Conservation (phyloP, 139 green algal genomes). For the Coelastrella sp. region DNA sequence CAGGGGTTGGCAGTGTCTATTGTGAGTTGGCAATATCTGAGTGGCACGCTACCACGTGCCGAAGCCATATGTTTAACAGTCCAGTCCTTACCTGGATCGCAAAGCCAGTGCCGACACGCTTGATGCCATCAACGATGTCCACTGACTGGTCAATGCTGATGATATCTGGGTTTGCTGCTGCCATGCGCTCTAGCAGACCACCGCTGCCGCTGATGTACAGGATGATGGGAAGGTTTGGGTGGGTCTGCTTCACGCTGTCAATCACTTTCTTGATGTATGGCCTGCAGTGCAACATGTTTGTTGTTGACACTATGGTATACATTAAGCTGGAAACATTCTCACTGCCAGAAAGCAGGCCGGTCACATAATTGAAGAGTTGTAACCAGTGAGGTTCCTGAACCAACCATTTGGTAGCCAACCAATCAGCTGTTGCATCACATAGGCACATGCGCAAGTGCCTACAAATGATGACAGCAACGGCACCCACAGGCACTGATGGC, state of each 20-base stretch:
- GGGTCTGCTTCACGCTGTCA: constrained; percentile 61
- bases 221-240: constrained; percentile 93
- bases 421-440: too few species aligned
- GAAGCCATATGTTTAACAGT: neutral
- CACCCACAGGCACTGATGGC: too few species aligned
- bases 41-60: neutral
- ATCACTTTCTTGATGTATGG: constrained; percentile 54
- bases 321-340: too few species aligned
- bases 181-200: constrained; percentile 96
- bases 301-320: too few species aligned
- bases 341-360: too few species aligned
- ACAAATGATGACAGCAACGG: too few species aligned
- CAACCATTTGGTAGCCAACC: too few species aligned
- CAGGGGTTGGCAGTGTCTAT: neutral
- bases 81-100: constrained; percentile 80
- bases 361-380: too few species aligned
- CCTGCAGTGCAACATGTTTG: neutral
- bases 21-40: neutral
- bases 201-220: constrained; percentile 94
- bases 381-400: too few species aligned
- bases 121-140: constrained; percentile 87
- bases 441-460: too few species aligned
- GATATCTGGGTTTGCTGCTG: constrained; percentile 84
- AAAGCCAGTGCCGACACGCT: constrained; percentile 83
- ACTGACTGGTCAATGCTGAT: constrained; percentile 92